Percentiles rank a stretch among this genome's conserved stretches.
These are phyloP conservation scores for Fusarium secorum DNA, from an alignment of 2,329 filamentous ascomycete genomes.

Conservation along the genomic window DNA sequence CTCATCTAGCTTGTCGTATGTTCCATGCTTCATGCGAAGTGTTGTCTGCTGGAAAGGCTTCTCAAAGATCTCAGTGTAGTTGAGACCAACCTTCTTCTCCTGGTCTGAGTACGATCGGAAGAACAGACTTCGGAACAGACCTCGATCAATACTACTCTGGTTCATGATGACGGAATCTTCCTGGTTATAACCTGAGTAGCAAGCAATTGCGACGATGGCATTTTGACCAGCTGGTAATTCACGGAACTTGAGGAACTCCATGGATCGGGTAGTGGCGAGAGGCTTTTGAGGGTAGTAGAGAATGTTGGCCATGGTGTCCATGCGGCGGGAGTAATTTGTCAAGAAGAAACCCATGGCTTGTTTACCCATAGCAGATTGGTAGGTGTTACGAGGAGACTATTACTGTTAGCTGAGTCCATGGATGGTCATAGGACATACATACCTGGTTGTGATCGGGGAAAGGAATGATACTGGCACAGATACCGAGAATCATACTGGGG, in stretches of 20 bases:
- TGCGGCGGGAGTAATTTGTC: slow-evolving; percentile 94
- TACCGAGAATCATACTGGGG: slow-evolving; percentile 97
- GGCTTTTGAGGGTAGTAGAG: slow-evolving; percentile 99
- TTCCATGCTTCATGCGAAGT: slow-evolving; percentile 89
- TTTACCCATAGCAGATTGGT: slow-evolving; percentile 99
- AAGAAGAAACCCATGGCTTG: slow-evolving; percentile 99
- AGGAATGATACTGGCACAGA: slow-evolving; percentile 98
- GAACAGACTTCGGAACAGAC: slow-evolving; percentile 96
- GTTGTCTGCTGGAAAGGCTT: slow-evolving; percentile 91
- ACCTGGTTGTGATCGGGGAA: slow-evolving; percentile 98
- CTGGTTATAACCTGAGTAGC: slow-evolving; percentile 98
- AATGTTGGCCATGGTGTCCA: slow-evolving; percentile 99
- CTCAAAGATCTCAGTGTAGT: slow-evolving; percentile 92
- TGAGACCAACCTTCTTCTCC: slow-evolving; percentile 95
- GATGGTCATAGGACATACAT: slow-evolving; percentile 41
- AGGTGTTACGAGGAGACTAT: slow-evolving; percentile 96
- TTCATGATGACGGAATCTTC: slow-evolving; percentile 99
- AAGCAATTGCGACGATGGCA: slow-evolving; percentile 96
- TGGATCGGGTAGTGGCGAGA: slow-evolving; percentile 91
- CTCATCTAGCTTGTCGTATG: slow-evolving; percentile 96
- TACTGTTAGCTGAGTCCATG: background rate
- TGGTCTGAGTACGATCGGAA: slow-evolving; percentile 97
- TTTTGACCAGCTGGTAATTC: slow-evolving; percentile 97
- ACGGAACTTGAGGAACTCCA: slow-evolving; percentile 99
- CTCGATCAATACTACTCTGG: slow-evolving; percentile 97